Base-by-base conservation (phyloP, 106 monocot species). In the Apostasia shenzhenica region DNA sequence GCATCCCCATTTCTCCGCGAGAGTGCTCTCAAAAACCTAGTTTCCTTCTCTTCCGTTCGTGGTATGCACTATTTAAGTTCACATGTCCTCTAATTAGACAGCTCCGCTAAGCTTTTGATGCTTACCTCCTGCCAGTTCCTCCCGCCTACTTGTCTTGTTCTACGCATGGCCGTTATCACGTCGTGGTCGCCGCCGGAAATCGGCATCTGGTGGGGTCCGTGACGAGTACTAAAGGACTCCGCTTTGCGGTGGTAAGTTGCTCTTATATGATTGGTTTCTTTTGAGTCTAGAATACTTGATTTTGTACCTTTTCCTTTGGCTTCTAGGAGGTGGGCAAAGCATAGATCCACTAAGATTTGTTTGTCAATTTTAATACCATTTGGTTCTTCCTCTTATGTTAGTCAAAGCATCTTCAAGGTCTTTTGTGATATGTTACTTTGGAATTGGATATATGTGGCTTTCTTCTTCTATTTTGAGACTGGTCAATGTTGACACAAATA, bases 171-270 rank as follows among this genome's bases (percentile, higher is more conserved):
- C 78, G 58, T 12, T 41, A 6, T 6, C 41, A 67, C 3, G 41
- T 43, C 14, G 59, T 54, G 37, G 58, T 67, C 9, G 60, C 72
- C 5, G 58, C 72, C 0, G 78, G 67, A 2, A 38, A 67, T 72
- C 65, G 54, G 53, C 72, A 72, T 47, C 53, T 78, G 47, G 44
- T 78, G 26, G 78, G 78, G 42, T 78, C 78, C 8, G 41, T 78
- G 51, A 67, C 72, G 44, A 67, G 67, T 48, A 59, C 67, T 8
- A 67, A 78, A 49, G 78, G 78, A 1, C 51, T 78, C 6, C 41
- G 67, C 43, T 78, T 78, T 53, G 78, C 78, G 2, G 67, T 78
- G 66, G 78, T 78, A 14, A 78, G 66, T 8, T 6, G 26, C 14
- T 48, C 26, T 65, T 6, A 26, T 48, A 14, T 65, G 4, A 5